phyloP scores from a whole-genome alignment of 371 early-diverging fungal genomes.

The Dinochytrium kinnereticum region DNA sequence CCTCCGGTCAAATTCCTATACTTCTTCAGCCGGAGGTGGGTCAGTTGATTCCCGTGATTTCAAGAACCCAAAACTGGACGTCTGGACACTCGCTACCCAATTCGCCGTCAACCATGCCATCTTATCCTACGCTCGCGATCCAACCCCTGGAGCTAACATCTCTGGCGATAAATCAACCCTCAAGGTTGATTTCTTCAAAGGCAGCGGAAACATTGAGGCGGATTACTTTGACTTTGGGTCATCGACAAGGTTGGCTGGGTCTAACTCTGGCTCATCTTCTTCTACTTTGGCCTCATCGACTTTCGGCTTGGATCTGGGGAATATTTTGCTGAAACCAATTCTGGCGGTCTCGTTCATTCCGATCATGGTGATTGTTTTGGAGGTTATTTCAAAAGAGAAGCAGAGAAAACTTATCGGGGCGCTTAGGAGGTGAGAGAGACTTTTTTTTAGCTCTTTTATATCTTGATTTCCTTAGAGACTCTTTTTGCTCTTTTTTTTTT shows the following conservation, averaged over 20 bases:
- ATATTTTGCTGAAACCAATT: constrained; percentile 14
- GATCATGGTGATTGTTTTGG: constrained; percentile 27
- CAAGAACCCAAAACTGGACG: neutral
- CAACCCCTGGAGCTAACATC: neutral
- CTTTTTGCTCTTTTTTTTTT: neutral
- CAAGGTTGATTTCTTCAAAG: constrained; percentile 19
- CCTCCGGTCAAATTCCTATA: neutral
- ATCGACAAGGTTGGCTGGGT: neutral
- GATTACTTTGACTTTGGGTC: neutral
- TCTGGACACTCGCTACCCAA: constrained; percentile 18
- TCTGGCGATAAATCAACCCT: neutral
- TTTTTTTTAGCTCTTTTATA: neutral
- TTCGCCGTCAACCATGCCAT: constrained; percentile 36
- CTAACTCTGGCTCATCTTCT: neutral
- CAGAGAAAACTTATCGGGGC: constrained; percentile 31
- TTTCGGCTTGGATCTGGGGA: neutral
- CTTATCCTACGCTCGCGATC: constrained; percentile 23
- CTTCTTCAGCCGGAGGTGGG: neutral
- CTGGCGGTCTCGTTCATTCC: constrained; percentile 31
- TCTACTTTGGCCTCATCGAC: neutral
- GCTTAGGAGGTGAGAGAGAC: constrained; percentile 22
- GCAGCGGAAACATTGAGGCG: constrained; percentile 7
- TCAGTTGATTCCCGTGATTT: neutral
- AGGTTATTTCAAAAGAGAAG: constrained; percentile 34
- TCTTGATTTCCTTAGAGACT: neutral